Percentiles rank a stretch among this genome's conserved stretches.
These are phyloP conservation scores for Calonectria multiphialidica DNA, from an alignment of 2,329 filamentous ascomycete genomes.

Conservation along the genomic window DNA sequence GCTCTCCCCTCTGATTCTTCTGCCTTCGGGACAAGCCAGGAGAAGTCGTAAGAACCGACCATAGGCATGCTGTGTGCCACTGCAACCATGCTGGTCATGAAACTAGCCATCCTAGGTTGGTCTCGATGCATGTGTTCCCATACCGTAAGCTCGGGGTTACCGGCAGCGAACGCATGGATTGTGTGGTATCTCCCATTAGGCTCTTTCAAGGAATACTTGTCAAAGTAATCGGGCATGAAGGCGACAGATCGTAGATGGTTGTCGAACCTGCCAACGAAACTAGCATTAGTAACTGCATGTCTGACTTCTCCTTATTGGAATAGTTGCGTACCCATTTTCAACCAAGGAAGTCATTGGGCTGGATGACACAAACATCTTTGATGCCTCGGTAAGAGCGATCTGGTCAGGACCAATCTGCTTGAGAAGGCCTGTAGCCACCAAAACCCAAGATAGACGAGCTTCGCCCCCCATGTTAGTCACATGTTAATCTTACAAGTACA, in stretches of 20 bases:
- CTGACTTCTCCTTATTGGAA: background rate
- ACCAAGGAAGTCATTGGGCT: slow-evolving; percentile 8
- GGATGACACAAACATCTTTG: background rate
- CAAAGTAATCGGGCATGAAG: slow-evolving; percentile 9
- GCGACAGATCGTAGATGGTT: background rate
- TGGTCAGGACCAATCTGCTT: background rate
- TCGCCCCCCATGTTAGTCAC: background rate
- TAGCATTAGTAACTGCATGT: background rate
- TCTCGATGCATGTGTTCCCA: slow-evolving; percentile 20
- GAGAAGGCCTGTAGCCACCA: slow-evolving; percentile 3
- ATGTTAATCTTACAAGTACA: no score
- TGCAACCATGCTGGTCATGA: slow-evolving; percentile 19
- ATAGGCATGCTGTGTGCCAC: background rate
- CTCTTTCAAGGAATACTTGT: slow-evolving; percentile 15
- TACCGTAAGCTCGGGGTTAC: slow-evolving; percentile 6
- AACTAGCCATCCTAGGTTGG: slow-evolving; percentile 5
- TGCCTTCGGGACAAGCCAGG: background rate
- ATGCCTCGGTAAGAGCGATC: background rate
- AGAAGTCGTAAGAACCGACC: slow-evolving; percentile 7
- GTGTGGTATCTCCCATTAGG: slow-evolving; percentile 14
- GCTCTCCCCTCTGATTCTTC: background rate
- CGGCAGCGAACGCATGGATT: slow-evolving; percentile 2
- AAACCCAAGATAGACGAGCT: slow-evolving; percentile 3
- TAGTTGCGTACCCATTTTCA: background rate
- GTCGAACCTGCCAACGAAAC: background rate